These are phyloP conservation scores for Penicillium canariense DNA, from an alignment of 495 filamentous ascomycete species.

Conservation along the genomic window DNA sequence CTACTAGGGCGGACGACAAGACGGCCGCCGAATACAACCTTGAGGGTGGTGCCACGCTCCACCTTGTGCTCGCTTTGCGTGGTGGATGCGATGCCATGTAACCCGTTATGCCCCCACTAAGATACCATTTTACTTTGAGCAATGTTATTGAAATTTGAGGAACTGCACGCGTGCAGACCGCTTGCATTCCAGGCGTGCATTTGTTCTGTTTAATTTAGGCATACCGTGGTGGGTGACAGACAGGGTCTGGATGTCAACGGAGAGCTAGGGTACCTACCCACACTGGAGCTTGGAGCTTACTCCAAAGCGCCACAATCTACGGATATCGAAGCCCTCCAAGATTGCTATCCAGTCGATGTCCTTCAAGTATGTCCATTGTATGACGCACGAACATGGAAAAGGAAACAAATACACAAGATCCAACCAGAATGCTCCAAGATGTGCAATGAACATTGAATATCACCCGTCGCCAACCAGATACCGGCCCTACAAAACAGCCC, in stretches of 20 bases:
- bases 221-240: background rate
- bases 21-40: slow-evolving; percentile 82
- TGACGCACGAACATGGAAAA: background rate
- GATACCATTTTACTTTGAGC: slow-evolving; percentile 27
- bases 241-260: background rate
- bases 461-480: background rate
- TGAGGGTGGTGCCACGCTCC: slow-evolving; percentile 88
- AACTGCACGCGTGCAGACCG: background rate
- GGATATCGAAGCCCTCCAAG: too few species aligned
- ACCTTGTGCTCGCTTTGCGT: slow-evolving; percentile 90
- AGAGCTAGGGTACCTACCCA: background rate
- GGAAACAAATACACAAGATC: background rate
- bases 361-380: background rate
- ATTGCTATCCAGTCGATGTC: background rate
- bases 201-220: background rate
- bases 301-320: too few species aligned
- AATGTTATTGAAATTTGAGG: slow-evolving; percentile 16
- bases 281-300: too few species aligned
- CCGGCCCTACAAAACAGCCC: background rate
- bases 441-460: background rate
- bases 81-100: slow-evolving; percentile 54
- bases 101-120: slow-evolving; percentile 14
- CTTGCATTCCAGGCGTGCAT: background rate
- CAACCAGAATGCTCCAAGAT: background rate
- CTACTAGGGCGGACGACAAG: slow-evolving; percentile 81